These are phyloP conservation scores for Oxyria digyna DNA, from an alignment of 148 eudicot genomes.

Conservation along the genomic window DNA sequence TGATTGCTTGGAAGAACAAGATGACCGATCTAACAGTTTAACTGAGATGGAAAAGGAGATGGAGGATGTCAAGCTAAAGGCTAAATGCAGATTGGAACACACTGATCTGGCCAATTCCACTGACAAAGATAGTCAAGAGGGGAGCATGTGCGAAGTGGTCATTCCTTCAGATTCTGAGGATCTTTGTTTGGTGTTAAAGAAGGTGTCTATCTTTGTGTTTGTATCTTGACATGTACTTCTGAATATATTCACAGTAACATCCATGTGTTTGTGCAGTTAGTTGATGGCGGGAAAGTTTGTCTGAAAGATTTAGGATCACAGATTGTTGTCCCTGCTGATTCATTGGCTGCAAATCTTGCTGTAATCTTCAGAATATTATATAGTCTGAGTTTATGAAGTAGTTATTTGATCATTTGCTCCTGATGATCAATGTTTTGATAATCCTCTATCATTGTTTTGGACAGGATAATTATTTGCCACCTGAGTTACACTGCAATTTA, in stretches of 20 bases:
- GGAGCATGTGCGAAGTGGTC: constrained; percentile 6
- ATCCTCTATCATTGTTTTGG: constrained; percentile 7
- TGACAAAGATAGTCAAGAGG: background rate
- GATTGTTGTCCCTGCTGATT: constrained; percentile 48
- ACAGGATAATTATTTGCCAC: constrained; percentile 50
- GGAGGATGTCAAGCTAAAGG: background rate
- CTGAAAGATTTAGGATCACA: constrained; percentile 60
- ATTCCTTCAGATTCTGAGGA: constrained; percentile 23
- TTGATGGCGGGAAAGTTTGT: constrained; percentile 62
- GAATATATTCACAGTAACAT: background rate
- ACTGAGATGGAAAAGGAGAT: constrained; percentile 11
- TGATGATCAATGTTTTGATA: background rate
- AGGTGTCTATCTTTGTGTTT: constrained; percentile 34
- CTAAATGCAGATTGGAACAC: background rate
- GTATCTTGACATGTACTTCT: background rate
- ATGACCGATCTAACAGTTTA: constrained; percentile 15
- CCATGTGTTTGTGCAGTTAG: constrained; percentile 35
- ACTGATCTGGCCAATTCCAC: background rate
- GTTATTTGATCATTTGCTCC: constrained; percentile 9
- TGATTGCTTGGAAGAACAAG: constrained; percentile 20
- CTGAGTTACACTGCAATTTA: constrained; percentile 45
- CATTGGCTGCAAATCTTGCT: constrained; percentile 40
- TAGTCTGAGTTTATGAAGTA: background rate
- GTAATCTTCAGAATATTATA: constrained; percentile 29
- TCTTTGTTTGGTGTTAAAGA: constrained; percentile 42